These are phyloP conservation scores for Gaertneriomyces sp. DNA, from an alignment of 192 early-diverging fungal genomes.

Conservation along the genomic window DNA sequence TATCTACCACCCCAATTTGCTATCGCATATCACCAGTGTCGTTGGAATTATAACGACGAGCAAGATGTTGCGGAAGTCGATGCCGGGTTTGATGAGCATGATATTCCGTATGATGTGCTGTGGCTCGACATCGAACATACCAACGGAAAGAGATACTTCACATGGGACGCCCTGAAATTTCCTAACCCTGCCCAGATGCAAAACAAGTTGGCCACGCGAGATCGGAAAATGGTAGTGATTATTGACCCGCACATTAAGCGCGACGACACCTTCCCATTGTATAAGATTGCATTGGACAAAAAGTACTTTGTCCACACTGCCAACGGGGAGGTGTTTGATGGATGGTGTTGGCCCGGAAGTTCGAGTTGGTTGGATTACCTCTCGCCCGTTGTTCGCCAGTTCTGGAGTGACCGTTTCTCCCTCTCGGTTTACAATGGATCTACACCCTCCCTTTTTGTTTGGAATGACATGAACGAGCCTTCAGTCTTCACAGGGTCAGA, in stretches of 20 bases:
- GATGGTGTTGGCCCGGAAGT: slow-evolving; percentile 96
- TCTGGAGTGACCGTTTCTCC: slow-evolving; percentile 76
- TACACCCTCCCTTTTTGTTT: slow-evolving; percentile 76
- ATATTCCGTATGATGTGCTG: slow-evolving; percentile 96
- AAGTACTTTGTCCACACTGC: slow-evolving; percentile 77
- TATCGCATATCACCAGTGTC: slow-evolving; percentile 92
- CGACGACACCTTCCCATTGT: slow-evolving; percentile 71
- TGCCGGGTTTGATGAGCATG: slow-evolving; percentile 80
- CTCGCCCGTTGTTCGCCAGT: slow-evolving; percentile 70
- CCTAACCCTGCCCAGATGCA: slow-evolving; percentile 84
- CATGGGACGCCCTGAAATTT: slow-evolving; percentile 93
- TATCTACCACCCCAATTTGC: slow-evolving; percentile 85
- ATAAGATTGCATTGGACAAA: slow-evolving; percentile 69
- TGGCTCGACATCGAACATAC: slow-evolving; percentile 99
- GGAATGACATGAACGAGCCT: slow-evolving; percentile 99
- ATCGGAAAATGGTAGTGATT: slow-evolving; percentile 90
- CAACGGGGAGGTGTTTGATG: slow-evolving; percentile 76
- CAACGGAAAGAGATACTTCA: slow-evolving; percentile 97
- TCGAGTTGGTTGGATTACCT: slow-evolving; percentile 93
- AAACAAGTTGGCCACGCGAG: slow-evolving; percentile 61
- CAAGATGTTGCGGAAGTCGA: slow-evolving; percentile 84
- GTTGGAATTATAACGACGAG: slow-evolving; percentile 97
- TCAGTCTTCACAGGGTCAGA: slow-evolving; percentile 96
- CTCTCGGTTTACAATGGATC: slow-evolving; percentile 81
- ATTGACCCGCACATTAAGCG: slow-evolving; percentile 97